Conservation (phyloP, 2,329 filamentous ascomycete species). For the Talaromyces sp. region DNA sequence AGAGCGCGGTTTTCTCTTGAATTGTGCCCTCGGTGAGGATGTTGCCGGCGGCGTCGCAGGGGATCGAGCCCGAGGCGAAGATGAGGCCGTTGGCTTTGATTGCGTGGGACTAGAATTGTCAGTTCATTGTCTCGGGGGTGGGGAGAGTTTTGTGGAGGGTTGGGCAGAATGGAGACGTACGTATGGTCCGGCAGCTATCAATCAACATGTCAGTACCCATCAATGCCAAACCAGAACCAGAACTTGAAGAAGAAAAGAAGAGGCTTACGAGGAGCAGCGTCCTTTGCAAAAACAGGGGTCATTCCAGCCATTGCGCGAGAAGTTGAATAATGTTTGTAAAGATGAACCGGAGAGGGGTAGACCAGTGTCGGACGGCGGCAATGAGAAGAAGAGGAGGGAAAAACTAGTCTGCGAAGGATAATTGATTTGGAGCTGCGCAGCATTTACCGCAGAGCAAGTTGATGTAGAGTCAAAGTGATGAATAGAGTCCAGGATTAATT, state of each 20-base stretch:
- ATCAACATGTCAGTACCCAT: background rate
- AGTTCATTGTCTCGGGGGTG: background rate
- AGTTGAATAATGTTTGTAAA: background rate
- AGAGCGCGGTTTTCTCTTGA: constrained; percentile 63
- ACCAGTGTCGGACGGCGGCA: background rate
- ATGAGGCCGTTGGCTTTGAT: constrained; percentile 64
- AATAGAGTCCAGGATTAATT: background rate
- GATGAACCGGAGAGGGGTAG: background rate
- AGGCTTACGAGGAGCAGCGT: constrained; percentile 39
- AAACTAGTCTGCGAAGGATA: background rate
- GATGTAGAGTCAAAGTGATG: background rate
- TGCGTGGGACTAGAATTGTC: constrained; percentile 45
- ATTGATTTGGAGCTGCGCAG: background rate
- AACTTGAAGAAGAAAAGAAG: constrained; percentile 17
- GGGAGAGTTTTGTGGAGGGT: background rate
- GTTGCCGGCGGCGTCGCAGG: constrained; percentile 57
- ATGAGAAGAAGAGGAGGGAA: background rate
- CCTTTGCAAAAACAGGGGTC: constrained; percentile 34
- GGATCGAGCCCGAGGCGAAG: constrained; percentile 73
- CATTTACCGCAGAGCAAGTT: background rate
- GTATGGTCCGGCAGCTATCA: constrained; percentile 38
- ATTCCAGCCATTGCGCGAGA: constrained; percentile 30
- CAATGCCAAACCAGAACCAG: background rate
- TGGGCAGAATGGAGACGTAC: constrained; percentile 25
- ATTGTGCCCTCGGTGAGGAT: constrained; percentile 58